Evolutionary conservation across 495 filamentous ascomycete species (phyloP).

Genomic region (Neurospora africana): DNA sequence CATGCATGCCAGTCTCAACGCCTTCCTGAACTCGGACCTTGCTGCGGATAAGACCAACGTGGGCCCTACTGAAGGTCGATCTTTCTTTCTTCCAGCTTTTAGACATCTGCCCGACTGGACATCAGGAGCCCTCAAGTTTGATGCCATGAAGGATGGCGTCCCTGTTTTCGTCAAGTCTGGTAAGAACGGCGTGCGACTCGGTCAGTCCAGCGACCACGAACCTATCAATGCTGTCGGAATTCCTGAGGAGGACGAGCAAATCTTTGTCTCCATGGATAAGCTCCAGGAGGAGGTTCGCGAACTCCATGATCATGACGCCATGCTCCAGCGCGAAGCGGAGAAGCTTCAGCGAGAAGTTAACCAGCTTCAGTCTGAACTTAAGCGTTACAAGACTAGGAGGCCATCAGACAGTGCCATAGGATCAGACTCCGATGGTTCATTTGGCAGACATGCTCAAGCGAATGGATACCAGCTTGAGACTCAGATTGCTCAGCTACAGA

Average conservation of each 20-base stretch:
- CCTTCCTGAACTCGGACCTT: slow-evolving; percentile 1
- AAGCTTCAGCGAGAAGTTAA: slow-evolving; percentile 36
- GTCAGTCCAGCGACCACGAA: slow-evolving; percentile 23
- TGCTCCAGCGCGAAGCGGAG: slow-evolving; percentile 37
- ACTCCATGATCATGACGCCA: slow-evolving; percentile 39
- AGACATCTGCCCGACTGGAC: slow-evolving; percentile 38
- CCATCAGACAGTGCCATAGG: slow-evolving; percentile 34
- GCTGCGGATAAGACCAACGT: slow-evolving; percentile 12
- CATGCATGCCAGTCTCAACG: background rate
- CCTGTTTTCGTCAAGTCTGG: slow-evolving; percentile 33
- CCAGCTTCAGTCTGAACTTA: slow-evolving; percentile 31
- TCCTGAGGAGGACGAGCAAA: slow-evolving; percentile 37
- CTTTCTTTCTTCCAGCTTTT: slow-evolving; percentile 35
- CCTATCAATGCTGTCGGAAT: slow-evolving; percentile 29
- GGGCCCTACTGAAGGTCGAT: slow-evolving; percentile 29
- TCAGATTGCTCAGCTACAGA: slow-evolving; percentile 29
- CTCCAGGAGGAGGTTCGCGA: slow-evolving; percentile 41
- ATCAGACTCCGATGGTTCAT: slow-evolving; percentile 34
- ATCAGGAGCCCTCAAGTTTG: slow-evolving; percentile 33
- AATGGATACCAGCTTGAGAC: slow-evolving; percentile 31
- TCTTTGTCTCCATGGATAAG: slow-evolving; percentile 45
- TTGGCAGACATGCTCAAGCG: slow-evolving; percentile 22
- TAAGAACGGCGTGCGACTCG: slow-evolving; percentile 13
- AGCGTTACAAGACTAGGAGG: slow-evolving; percentile 27
- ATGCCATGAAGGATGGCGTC: slow-evolving; percentile 33